Evolutionary conservation across 306 rosid species (phyloP), one percentile per base, ranked within the genome.

Genomic region (Cicer yamashitae): DNA sequence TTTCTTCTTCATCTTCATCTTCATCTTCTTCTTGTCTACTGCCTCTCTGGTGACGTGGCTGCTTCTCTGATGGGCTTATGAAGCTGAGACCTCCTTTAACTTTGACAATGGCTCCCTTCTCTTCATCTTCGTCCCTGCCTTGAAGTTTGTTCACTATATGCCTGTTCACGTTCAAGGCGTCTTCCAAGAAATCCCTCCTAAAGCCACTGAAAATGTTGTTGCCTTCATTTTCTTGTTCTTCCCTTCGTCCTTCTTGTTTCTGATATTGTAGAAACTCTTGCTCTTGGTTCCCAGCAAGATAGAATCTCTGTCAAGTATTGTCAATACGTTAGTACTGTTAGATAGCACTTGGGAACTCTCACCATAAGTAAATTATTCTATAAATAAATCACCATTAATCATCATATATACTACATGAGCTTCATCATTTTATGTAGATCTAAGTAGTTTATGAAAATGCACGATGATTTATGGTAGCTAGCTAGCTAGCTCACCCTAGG

Each of bases 201-300:
- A 90, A 82, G 40, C 91, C 97, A 0, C 73, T 51, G 63, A 79
- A 83, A 17, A 92, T 34, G 73, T 90, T 92, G 74, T 75, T 17
- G 0, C 78, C 81, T 5, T 73, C 40, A 2, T 41, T 66, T 8
- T 74, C 70, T 60, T 62, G 18, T 63, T 56, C 67, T 6, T 58
- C 43, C 8, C 30, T 18, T 11, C 71, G 14, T 43, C 71, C 18
- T 59, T 60, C 10, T 34, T 60, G 66, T 2, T 76, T 61, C 10
- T 52, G 73, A 17, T 80, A 73, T 48, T 12, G 63, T 20, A 66
- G 14, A 15, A 79, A 79, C 75, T 80, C 83, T 46, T 80, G 75
- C 57, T 80, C 83, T 6, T 73, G 94, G 73, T 87, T 93, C 4
- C 94, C 94, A 2, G 94, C 89, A 0, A 93, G 82, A 39, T 88